Conservation (phyloP, 305 asterid genomes). For the Fraxinus angustifolia region DNA sequence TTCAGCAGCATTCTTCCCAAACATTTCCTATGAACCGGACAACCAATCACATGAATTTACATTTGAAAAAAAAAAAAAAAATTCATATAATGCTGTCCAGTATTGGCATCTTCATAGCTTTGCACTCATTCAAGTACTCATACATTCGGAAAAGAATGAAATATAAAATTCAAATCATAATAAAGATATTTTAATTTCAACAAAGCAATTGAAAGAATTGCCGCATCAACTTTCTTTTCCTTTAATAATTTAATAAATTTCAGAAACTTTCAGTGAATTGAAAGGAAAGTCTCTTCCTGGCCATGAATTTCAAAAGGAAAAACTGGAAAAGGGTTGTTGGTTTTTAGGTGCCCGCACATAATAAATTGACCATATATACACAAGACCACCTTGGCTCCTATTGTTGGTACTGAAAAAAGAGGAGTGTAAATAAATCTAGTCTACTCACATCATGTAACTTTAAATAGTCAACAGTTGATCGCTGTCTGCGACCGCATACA, state of each 20-base stretch:
- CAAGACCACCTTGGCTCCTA: not conserved
- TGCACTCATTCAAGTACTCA: constrained; percentile 9
- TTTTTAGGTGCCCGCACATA: constrained; percentile 10
- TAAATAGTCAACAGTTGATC: constrained; percentile 77
- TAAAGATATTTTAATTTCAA: not conserved
- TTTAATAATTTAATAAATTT: not conserved
- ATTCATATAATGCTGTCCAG: not conserved
- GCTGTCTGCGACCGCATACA: constrained; percentile 59
- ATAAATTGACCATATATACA: constrained; percentile 3
- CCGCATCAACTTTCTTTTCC: constrained; percentile 10
- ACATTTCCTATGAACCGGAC: constrained; percentile 62
- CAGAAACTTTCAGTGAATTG: not conserved
- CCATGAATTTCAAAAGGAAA: constrained; percentile 3
- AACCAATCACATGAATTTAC: constrained; percentile 18
- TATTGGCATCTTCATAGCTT: not conserved
- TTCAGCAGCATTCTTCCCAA: constrained; percentile 62
- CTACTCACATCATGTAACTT: constrained; percentile 74
- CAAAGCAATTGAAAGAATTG: constrained; percentile 10
- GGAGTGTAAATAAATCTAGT: constrained; percentile 12
- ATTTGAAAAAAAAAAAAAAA: not conserved
- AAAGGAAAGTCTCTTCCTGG: not conserved
- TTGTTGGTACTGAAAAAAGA: not conserved
- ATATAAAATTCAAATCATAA: not conserved
- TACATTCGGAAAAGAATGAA: not conserved
- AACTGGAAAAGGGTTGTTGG: not conserved